Evolutionary conservation across 2,329 filamentous ascomycete species (phyloP).

Genomic region (Diaporthe vexans): DNA sequence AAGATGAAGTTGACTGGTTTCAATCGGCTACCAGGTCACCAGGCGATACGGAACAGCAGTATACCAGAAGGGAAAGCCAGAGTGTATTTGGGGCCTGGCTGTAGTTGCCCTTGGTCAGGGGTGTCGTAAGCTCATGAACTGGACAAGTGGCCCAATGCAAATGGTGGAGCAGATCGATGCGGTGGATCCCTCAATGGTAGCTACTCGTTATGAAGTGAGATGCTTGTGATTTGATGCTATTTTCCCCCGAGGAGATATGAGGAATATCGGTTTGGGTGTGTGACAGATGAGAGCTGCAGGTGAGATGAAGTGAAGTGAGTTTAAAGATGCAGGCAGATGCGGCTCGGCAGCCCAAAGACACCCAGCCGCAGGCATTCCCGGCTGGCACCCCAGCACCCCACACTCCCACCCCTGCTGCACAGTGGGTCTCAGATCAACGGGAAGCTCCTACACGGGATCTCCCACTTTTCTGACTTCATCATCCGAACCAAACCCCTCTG

Average conservation of each 20-base stretch:
- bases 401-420: slow-evolving; percentile 14
- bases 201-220: background rate
- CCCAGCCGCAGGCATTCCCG: slow-evolving; percentile 34
- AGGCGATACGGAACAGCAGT: background rate
- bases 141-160: slow-evolving; percentile 34
- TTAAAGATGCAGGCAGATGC: slow-evolving; percentile 38
- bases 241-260: background rate
- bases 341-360: slow-evolving; percentile 37
- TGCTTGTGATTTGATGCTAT: background rate
- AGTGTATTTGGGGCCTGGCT: background rate
- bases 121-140: slow-evolving; percentile 9
- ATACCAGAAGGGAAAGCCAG: background rate
- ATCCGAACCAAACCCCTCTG: background rate
- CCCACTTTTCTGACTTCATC: slow-evolving; percentile 41
- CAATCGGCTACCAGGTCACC: background rate
- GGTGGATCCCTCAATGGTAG: background rate
- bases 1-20: background rate
- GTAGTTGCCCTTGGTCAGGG: slow-evolving; percentile 9
- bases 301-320: slow-evolving; percentile 34
- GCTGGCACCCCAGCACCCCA: slow-evolving; percentile 36
- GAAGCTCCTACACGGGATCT: slow-evolving; percentile 15
- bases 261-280: background rate
- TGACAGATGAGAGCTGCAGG: slow-evolving; percentile 8
- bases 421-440: slow-evolving; percentile 1
- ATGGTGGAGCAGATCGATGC: background rate